A percentile compares a stretch with the other conserved stretches of the same genome.
Evolutionary conservation across 352 stramenopile species (phyloP).

Genomic region (Phytophthora idaei): DNA sequence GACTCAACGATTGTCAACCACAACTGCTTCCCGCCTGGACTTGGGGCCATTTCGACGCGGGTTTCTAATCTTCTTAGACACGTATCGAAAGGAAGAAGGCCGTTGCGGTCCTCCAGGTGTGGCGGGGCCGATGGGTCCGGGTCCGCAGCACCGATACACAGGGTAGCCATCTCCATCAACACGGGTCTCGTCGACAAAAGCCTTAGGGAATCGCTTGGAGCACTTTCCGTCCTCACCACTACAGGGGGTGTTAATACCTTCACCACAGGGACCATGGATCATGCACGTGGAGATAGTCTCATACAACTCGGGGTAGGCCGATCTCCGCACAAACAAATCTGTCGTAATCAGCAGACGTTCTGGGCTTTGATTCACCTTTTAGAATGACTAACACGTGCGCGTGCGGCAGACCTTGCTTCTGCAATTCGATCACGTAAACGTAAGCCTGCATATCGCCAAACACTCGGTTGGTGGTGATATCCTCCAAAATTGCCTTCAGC

Average conservation of each 20-base stretch:
- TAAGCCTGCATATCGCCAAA: neutral
- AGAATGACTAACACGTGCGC: neutral
- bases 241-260: constrained; percentile 8
- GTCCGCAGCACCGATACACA: constrained; percentile 2
- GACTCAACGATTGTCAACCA: constrained; percentile 43
- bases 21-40: neutral
- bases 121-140: neutral
- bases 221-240: constrained; percentile 30
- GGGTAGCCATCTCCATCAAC: constrained; percentile 19
- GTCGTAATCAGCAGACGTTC: neutral
- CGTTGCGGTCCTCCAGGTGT: neutral
- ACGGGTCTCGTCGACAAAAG: constrained; percentile 8
- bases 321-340: neutral
- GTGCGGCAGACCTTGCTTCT: neutral
- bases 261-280: constrained; percentile 25
- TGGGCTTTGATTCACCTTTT: neutral
- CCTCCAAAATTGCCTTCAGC: neutral
- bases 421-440: neutral
- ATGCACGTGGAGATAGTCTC: constrained; percentile 12
- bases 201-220: constrained; percentile 34
- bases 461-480: neutral
- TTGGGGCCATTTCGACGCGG: neutral
- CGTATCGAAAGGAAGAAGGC: neutral
- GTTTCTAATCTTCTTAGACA: neutral
- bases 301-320: neutral